These are phyloP conservation scores for Daldinia eschscholtzii DNA, from an alignment of 2,329 filamentous ascomycete species.

Conservation along the genomic window DNA sequence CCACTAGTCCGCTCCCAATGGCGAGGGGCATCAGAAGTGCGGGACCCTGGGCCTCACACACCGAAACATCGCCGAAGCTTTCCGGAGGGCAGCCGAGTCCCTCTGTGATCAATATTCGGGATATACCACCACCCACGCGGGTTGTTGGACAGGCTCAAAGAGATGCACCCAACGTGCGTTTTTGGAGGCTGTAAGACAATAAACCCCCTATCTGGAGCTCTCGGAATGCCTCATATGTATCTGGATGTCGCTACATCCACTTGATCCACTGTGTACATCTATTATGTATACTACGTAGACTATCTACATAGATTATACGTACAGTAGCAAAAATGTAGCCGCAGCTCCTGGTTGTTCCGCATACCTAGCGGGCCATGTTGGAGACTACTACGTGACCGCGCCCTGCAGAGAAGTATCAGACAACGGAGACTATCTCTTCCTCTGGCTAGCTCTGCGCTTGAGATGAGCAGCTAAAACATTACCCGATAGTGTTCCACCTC, in stretches of 20 bases:
- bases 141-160: constrained; percentile 13
- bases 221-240: constrained; percentile 27
- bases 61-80: constrained; percentile 45
- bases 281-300: neutral
- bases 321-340: constrained; percentile 8
- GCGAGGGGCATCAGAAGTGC: constrained; percentile 37
- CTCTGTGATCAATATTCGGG: constrained; percentile 38
- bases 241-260: constrained; percentile 21
- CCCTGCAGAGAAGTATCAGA: constrained; percentile 23
- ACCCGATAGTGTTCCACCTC: constrained; percentile 39
- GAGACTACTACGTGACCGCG: constrained; percentile 33
- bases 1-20: constrained; percentile 30
- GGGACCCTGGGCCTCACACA: constrained; percentile 37
- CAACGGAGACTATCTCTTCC: constrained; percentile 34
- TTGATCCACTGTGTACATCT: constrained; percentile 22
- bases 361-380: constrained; percentile 32
- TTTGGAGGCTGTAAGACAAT: constrained; percentile 23
- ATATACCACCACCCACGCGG: constrained; percentile 26
- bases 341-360: constrained; percentile 14
- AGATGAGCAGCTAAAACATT: constrained; percentile 41
- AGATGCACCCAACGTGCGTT: constrained; percentile 22
- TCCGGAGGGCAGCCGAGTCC: constrained; percentile 42
- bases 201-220: constrained; percentile 19
- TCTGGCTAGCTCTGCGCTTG: constrained; percentile 32
- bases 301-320: no score